Percentiles rank a stretch among this genome's conserved stretches.
These are phyloP conservation scores for Mycena rosella DNA, from an alignment of 768 basidiomycete genomes.

Conservation along the genomic window DNA sequence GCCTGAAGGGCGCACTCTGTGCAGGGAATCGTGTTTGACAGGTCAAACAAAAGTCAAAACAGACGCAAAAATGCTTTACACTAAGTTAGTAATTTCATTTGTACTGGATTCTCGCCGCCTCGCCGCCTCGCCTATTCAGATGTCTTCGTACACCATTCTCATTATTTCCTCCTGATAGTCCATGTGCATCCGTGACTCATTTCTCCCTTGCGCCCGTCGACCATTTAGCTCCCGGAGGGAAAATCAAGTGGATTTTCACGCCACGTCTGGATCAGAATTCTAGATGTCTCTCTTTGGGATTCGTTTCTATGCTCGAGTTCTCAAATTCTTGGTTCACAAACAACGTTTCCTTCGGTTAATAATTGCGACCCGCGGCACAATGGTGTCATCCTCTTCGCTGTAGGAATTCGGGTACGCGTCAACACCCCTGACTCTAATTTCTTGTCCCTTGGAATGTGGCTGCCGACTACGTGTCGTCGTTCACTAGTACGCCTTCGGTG, in stretches of 20 bases:
- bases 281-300: background rate
- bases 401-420: background rate
- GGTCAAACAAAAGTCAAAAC: background rate
- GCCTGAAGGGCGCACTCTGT: too few species aligned
- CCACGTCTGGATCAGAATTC: too few species aligned
- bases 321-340: background rate
- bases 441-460: background rate
- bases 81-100: too few species aligned
- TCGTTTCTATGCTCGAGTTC: constrained; percentile 1
- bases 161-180: background rate
- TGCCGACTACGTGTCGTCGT: background rate
- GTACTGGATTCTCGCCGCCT: background rate
- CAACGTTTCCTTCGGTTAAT: background rate
- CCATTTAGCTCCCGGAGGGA: background rate
- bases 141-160: background rate
- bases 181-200: background rate
- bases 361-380: background rate
- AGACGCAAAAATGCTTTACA: too few species aligned
- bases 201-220: background rate
- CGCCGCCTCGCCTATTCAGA: background rate
- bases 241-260: background rate
- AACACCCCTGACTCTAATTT: too few species aligned
- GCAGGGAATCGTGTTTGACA: background rate
- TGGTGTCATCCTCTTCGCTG: too few species aligned
- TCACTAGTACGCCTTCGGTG: background rate